A percentile compares a stretch with the other conserved stretches of the same genome.
phyloP scores from a whole-genome alignment of 495 filamentous ascomycete species.

The Delitschia confertaspora region DNA sequence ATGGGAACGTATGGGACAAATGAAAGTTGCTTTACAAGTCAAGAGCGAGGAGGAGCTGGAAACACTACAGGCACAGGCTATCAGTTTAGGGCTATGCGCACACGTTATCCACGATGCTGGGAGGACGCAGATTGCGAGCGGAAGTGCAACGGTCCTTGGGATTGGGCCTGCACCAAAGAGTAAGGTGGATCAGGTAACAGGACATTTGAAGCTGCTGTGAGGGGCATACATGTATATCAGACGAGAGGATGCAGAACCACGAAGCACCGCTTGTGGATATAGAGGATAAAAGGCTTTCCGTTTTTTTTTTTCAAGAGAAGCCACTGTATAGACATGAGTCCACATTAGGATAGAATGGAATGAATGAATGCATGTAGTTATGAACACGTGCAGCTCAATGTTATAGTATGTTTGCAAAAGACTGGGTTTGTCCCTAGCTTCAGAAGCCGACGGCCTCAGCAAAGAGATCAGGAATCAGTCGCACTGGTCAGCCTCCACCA shows the following conservation, averaged over 20 bases:
- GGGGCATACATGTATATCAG: neutral
- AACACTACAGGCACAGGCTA: conserved; percentile 64
- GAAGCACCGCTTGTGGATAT: too few relatives aligned
- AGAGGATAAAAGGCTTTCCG: neutral
- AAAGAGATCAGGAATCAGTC: conserved; percentile 59
- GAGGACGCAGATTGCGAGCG: conserved; percentile 89
- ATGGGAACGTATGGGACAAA: conserved; percentile 80
- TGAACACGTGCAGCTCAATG: neutral
- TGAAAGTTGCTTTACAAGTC: conserved; percentile 83
- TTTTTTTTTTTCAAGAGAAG: too few relatives aligned
- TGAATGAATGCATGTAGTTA: neutral
- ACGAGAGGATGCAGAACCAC: too few relatives aligned
- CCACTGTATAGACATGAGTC: too few relatives aligned
- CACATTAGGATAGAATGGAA: neutral
- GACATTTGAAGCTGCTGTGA: conserved; percentile 75
- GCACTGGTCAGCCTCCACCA: conserved; percentile 49
- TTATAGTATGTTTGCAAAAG: conserved; percentile 16
- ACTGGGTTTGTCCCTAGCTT: conserved; percentile 28
- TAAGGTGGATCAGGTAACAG: conserved; percentile 77
- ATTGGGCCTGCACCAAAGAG: conserved; percentile 82
- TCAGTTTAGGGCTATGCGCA: conserved; percentile 76
- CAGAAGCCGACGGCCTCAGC: conserved; percentile 27
- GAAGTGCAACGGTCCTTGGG: conserved; percentile 83
- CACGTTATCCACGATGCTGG: conserved; percentile 91
- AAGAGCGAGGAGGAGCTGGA: conserved; percentile 76